Conservation (phyloP, 2,329 filamentous ascomycete genomes). For the Ophiocordyceps australis region DNA sequence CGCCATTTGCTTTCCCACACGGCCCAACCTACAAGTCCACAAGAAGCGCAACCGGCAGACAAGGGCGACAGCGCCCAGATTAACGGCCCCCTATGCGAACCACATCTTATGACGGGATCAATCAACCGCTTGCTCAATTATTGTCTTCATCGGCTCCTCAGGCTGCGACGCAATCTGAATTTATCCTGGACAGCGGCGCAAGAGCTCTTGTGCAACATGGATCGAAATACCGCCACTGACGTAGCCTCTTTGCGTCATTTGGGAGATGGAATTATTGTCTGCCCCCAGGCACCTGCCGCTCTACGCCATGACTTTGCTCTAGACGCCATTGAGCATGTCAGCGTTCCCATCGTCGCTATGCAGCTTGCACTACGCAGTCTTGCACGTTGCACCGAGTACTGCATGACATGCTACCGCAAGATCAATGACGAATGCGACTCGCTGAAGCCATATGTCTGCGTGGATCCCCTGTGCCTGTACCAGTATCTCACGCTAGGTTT, state of each 20-base stretch:
- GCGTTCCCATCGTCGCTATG: slow-evolving; percentile 41
- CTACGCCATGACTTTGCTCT: slow-evolving; percentile 12
- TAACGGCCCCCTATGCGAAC: no score
- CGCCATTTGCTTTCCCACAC: no score
- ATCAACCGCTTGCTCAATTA: no score
- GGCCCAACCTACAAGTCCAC: no score
- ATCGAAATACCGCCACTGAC: no score
- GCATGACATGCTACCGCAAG: slow-evolving; percentile 63
- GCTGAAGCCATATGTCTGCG: slow-evolving; percentile 66
- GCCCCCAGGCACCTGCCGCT: slow-evolving; percentile 3
- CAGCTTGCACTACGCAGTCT: slow-evolving; percentile 66
- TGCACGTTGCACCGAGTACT: slow-evolving; percentile 69
- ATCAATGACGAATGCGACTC: slow-evolving; percentile 47
- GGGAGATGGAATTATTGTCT: slow-evolving; percentile 1
- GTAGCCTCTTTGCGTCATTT: not conserved
- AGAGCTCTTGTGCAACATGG: not conserved
- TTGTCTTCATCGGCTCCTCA: no score
- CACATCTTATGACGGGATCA: no score
- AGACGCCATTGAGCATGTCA: slow-evolving; percentile 16
- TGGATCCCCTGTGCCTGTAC: slow-evolving; percentile 57
- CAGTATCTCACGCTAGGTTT: slow-evolving; percentile 81
- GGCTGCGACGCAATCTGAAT: no score
- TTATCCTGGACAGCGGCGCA: slow-evolving; percentile 1
- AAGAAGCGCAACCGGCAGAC: no score
- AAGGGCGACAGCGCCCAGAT: no score